Conservation (phyloP, 2,329 filamentous ascomycete genomes). For the Fusarium decemcellulare region DNA sequence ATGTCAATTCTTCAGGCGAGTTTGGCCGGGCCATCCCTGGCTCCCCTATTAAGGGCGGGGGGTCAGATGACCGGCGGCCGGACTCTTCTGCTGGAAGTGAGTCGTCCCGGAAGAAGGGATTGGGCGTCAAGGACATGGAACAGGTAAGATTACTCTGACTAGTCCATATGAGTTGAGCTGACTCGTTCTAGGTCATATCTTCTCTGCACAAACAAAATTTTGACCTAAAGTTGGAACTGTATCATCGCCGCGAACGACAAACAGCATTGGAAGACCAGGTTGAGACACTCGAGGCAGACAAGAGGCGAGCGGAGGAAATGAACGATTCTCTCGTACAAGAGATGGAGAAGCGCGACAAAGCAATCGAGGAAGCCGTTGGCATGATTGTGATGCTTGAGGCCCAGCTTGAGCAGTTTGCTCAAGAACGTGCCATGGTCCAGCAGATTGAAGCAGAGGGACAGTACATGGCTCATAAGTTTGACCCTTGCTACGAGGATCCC, state of each 20-base stretch:
- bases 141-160: constrained; percentile 60
- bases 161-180: background rate
- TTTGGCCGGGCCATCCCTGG: constrained; percentile 52
- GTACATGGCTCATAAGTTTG: constrained; percentile 51
- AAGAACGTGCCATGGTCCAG: constrained; percentile 68
- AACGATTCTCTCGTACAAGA: constrained; percentile 72
- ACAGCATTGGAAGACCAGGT: constrained; percentile 70
- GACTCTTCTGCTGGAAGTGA: constrained; percentile 60
- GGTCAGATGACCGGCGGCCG: constrained; percentile 56
- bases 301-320: constrained; percentile 68
- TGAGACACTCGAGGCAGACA: constrained; percentile 68
- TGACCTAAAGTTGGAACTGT: constrained; percentile 81
- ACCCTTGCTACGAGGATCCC: constrained; percentile 46
- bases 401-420: constrained; percentile 66
- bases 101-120: constrained; percentile 62
- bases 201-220: constrained; percentile 83
- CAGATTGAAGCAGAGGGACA: constrained; percentile 61
- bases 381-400: constrained; percentile 78
- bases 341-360: constrained; percentile 77
- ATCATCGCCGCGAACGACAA: constrained; percentile 77
- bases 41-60: constrained; percentile 56
- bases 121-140: constrained; percentile 79
- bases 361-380: constrained; percentile 77
- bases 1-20: constrained; percentile 57
- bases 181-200: constrained; percentile 68